Percentiles rank a stretch among this genome's conserved stretches.
Evolutionary conservation across 2,329 filamentous ascomycete genomes (phyloP).

Genomic region (Fusarium robinianum): DNA sequence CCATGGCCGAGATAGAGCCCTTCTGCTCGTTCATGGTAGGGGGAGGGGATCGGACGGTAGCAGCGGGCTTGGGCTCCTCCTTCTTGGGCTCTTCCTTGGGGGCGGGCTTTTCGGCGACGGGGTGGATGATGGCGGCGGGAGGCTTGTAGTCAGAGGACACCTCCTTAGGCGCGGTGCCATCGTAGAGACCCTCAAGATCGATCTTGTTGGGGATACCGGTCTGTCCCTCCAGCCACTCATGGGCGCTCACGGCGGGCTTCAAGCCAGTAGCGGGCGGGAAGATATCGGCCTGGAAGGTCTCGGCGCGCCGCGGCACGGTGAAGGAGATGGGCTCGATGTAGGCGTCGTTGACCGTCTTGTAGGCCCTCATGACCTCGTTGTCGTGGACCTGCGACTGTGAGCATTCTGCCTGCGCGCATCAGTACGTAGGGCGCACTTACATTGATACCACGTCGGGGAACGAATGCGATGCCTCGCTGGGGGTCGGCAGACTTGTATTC

Average conservation of each 20-base stretch:
- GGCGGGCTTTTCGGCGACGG: constrained; percentile 46
- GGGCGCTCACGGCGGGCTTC: constrained; percentile 77
- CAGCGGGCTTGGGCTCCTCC: constrained; percentile 58
- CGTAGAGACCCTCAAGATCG: constrained; percentile 89
- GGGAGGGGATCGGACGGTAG: constrained; percentile 52
- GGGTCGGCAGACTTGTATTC: constrained; percentile 98
- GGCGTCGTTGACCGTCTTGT: constrained; percentile 93
- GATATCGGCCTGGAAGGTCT: constrained; percentile 96
- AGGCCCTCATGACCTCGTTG: constrained; percentile 93
- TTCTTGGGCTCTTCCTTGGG: constrained; percentile 53
- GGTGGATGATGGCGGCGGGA: constrained; percentile 49
- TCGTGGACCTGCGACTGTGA: constrained; percentile 71
- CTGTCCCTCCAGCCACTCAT: constrained; percentile 88
- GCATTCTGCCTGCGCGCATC: constrained; percentile 11
- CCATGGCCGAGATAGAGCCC: constrained; percentile 81
- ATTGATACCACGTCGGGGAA: constrained; percentile 94
- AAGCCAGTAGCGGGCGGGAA: constrained; percentile 83
- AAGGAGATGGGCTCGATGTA: constrained; percentile 98
- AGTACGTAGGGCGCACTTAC: constrained; percentile 51
- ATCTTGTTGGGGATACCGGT: constrained; percentile 86
- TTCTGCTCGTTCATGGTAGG: constrained; percentile 83
- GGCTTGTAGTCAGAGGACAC: constrained; percentile 72
- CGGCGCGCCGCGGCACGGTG: constrained; percentile 89
- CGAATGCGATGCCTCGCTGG: constrained; percentile 90
- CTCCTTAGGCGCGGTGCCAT: constrained; percentile 79